Evolutionary conservation across 176 grass and related monocot species (phyloP), one percentile per base, ranked within the genome.

Genomic region (Paspalum notatum): DNA sequence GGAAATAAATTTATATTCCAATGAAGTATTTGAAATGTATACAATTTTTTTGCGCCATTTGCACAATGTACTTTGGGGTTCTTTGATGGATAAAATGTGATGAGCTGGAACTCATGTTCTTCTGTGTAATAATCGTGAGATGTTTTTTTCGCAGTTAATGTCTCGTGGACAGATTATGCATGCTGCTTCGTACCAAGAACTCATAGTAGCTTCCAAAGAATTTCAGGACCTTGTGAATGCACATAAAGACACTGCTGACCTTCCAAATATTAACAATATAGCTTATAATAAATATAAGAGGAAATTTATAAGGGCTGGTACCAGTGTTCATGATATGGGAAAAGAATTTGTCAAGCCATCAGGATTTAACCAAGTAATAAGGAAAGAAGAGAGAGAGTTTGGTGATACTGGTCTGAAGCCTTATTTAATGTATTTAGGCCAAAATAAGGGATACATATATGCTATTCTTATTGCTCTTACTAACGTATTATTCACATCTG

Each of bases 381-480:
- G 91, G 45, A 88, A 24, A 80, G 91, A 97, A 79, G 91, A 97
- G 57, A 91, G 85, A 85, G 94, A 97, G 85, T 88, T 70, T 11
- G 94, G 94, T 15, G 80, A 97, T 74, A 84, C 91, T 24, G 89
- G 94, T 62, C 84, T 93, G 44, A 91, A 88, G 65, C 89, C 91
- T 75, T 97, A 91, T 60, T 86, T 81, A 16, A 89, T 86, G 61
- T 93, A 97, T 82, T 83, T 97, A 48, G 14, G 57, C 18, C 94
- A 97, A 75, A 90, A 86, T 48, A 93, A 97, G 69, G 94, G 94
- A 46, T 91, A 88, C 46, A 37, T 97, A 9, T 94, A 91, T 71
- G 64, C 41, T 70, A 93, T 49, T 51, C 22, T 97, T 17, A 39
- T 24, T 37, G 75, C 46, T 68, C 66, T 94, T 43, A 82, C 74